Evolutionary conservation across 371 early-diverging fungal species (phyloP).

Genomic region (Apophysomyces variabilis): DNA sequence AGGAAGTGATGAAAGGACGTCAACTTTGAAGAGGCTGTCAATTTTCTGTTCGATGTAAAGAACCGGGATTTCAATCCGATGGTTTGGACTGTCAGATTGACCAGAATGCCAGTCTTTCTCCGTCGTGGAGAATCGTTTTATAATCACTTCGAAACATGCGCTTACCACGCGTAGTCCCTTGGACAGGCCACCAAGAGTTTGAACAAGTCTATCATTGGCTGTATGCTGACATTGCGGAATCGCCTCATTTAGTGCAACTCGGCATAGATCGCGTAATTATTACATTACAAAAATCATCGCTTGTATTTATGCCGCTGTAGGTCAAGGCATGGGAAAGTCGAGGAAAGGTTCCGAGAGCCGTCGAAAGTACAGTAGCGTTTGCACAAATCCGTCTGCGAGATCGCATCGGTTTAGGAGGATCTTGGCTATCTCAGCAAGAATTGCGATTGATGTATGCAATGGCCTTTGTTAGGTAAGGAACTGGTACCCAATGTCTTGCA

Average conservation of each 20-base stretch:
- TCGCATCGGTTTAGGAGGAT: conserved; percentile 27
- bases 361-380: conserved; percentile 61
- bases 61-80: too few relatives aligned
- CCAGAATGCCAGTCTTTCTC: conserved; percentile 1
- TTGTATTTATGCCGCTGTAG: conserved; percentile 29
- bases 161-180: conserved; percentile 51
- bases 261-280: conserved; percentile 43
- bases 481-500: too few relatives aligned
- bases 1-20: too few relatives aligned
- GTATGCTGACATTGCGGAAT: conserved; percentile 37
- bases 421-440: conserved; percentile 53
- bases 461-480: conserved; percentile 51
- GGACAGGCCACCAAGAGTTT: conserved; percentile 51
- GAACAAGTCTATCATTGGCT: conserved; percentile 50
- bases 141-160: conserved; percentile 19
- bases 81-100: background rate
- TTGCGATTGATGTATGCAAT: conserved; percentile 62
- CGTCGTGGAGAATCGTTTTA: conserved; percentile 5
- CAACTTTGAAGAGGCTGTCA: too few relatives aligned
- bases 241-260: conserved; percentile 23
- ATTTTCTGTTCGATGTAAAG: too few relatives aligned
- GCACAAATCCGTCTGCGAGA: conserved; percentile 60
- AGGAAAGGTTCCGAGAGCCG: conserved; percentile 62
- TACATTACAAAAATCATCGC: background rate
- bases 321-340: conserved; percentile 67